Conservation (phyloP, 345 rosid genomes). For the Arabis hirsuta region DNA sequence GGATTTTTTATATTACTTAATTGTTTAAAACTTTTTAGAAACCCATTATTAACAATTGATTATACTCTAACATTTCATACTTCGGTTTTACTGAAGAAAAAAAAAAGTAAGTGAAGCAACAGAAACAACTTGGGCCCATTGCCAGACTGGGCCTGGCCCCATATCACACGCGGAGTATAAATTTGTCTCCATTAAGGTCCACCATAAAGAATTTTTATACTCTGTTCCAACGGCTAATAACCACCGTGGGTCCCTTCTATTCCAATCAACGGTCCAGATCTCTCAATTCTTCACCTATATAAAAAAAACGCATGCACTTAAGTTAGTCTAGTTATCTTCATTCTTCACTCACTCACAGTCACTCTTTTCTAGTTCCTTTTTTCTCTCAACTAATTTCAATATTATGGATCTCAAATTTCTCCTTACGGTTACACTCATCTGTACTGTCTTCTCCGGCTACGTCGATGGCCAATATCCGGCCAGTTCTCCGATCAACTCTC, state of each 20-base stretch:
- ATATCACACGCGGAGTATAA: not conserved
- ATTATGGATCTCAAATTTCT: constrained; percentile 36
- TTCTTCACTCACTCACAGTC: constrained; percentile 18
- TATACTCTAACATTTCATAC: too few species aligned
- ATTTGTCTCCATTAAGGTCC: too few species aligned
- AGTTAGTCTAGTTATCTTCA: not conserved
- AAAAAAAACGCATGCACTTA: constrained; percentile 1
- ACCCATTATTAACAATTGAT: too few species aligned
- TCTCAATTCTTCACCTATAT: not conserved
- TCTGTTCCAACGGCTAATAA: constrained; percentile 36
- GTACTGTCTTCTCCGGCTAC: constrained; percentile 38
- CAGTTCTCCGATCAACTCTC: constrained; percentile 31
- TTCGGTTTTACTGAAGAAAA: too few species aligned
- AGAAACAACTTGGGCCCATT: too few species aligned
- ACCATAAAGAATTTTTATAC: not conserved
- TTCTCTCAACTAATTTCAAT: constrained; percentile 23
- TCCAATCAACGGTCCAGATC: constrained; percentile 45
- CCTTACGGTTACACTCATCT: constrained; percentile 35
- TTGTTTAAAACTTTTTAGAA: too few species aligned
- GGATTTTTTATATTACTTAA: too few species aligned
- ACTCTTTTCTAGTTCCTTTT: constrained; percentile 12
- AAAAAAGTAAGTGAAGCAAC: too few species aligned
- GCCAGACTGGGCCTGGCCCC: not conserved
- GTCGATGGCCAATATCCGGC: constrained; percentile 35
- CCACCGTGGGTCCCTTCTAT: constrained; percentile 28